Base-by-base conservation (phyloP, 768 basidiomycete genomes). In the Leccinum pellstonianum region DNA sequence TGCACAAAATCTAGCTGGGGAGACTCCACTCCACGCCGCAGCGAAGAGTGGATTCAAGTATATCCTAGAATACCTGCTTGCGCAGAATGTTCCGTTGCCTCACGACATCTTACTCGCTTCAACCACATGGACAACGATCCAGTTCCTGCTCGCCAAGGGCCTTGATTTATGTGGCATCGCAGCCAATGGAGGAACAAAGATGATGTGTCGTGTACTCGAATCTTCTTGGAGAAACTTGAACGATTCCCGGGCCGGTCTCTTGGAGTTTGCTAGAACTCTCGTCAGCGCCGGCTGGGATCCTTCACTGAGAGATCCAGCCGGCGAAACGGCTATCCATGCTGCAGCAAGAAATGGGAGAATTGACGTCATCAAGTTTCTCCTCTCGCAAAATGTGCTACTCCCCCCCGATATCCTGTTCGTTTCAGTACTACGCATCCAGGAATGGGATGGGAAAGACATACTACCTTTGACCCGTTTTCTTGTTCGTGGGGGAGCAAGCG, bases 1-100 rank as follows among this genome's bases (percentile, higher is more conserved):
- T 5, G 12, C 23, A 3, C 19, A 1, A 14, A 63, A 63, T 25
- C 0, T 1, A 3, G 17, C 12, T 0, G 41, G 41, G 2, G 33
- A 63, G 29, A 54, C 61, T 2, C 48, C 60, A 23, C 17, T 58
- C 3, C 57, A 46, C 10, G 6, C 8, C 25, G 57, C 53, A 10
- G 57, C 54, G 6, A 29, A 5, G n/a, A 5, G 11, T 4, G 41
- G 41, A 6, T 15, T 35, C 8, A 23, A 15, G 10, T 0, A 25
- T 10, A 25, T 52, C 41, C 8, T 61, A 31, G 27, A 35, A 21
- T 46, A 37, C 43, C 10, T 61, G 19, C 25, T 23, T 21, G 49
- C 19, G 1, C 29, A 38, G 25, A 35, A 2, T n/a, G 7, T 43
- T 9, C 19, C 54, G 14, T 19, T 62, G 1, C 54, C 59, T 6